Evolutionary conservation across 2,329 filamentous ascomycete genomes (phyloP).

Genomic region (Colletotrichum shisoi): DNA sequence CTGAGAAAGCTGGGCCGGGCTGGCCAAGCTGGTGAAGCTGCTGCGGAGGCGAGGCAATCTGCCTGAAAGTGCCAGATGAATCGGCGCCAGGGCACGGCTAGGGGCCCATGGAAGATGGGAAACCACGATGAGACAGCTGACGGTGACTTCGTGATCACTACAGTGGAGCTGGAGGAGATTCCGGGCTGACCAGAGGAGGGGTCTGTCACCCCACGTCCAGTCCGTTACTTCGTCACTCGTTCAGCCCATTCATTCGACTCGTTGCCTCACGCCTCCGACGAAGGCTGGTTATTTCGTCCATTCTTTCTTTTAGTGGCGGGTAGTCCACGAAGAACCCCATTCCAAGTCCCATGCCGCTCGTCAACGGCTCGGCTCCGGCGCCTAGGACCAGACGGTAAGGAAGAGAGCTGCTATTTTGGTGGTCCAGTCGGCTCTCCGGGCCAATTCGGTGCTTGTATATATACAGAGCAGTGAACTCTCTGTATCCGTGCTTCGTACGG

Average conservation of each 20-base stretch:
- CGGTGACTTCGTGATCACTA: conserved; percentile 35
- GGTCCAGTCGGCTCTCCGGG: not conserved
- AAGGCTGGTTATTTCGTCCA: conserved; percentile 1
- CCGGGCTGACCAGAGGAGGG: conserved; percentile 27
- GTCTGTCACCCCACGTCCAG: conserved; percentile 26
- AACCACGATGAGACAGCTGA: conserved; percentile 37
- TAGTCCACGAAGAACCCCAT: conserved; percentile 25
- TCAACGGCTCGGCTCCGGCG: conserved; percentile 13
- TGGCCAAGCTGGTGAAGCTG: conserved; percentile 14
- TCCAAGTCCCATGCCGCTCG: conserved; percentile 10
- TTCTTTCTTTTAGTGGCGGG: conserved; percentile 3
- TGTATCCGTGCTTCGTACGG: not conserved
- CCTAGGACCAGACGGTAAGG: conserved; percentile 3
- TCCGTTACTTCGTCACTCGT: conserved; percentile 23
- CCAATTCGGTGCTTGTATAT: not conserved
- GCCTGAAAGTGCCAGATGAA: conserved; percentile 9
- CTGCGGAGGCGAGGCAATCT: conserved; percentile 13
- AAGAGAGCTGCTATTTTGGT: conserved; percentile 22
- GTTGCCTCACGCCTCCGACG: conserved; percentile 3
- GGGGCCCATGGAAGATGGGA: conserved; percentile 29
- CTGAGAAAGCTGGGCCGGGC: conserved; percentile 15
- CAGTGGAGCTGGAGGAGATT: conserved; percentile 19
- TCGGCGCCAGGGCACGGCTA: conserved; percentile 25
- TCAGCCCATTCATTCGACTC: conserved; percentile 14
- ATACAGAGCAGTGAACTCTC: too few species aligned